phyloP scores from a whole-genome alignment of 2,329 filamentous ascomycete species.

The Thelonectria blattea region DNA sequence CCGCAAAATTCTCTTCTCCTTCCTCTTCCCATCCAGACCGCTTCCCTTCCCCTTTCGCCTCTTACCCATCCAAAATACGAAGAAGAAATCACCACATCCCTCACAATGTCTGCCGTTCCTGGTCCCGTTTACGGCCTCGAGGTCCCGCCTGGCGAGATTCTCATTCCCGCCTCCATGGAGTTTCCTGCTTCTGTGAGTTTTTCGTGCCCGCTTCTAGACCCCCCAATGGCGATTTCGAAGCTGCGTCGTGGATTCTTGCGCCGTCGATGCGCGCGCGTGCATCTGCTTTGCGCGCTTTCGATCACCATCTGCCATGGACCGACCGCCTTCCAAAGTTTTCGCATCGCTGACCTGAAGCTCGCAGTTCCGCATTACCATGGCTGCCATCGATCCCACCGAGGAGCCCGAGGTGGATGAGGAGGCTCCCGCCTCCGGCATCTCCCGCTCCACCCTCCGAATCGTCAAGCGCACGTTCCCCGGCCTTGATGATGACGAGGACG shows the following conservation, averaged over 20 bases:
- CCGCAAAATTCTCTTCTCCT: slow-evolving; percentile 12
- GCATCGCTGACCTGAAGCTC: slow-evolving; percentile 28
- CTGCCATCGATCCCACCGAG: slow-evolving; percentile 90
- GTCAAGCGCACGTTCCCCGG: slow-evolving; percentile 72
- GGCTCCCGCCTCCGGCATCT: slow-evolving; percentile 64
- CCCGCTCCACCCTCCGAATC: slow-evolving; percentile 89
- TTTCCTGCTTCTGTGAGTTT: slow-evolving; percentile 82
- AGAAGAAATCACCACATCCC: slow-evolving; percentile 5
- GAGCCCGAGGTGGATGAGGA: slow-evolving; percentile 69
- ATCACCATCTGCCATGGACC: background rate
- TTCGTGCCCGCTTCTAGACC: background rate
- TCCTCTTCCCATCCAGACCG: background rate
- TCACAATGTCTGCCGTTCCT: slow-evolving; percentile 62
- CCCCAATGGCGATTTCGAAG: background rate
- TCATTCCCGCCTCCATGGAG: slow-evolving; percentile 79
- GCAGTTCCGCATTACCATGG: slow-evolving; percentile 98
- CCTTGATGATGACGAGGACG: slow-evolving; percentile 64
- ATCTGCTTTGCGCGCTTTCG: background rate
- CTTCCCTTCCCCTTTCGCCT: slow-evolving; percentile 10
- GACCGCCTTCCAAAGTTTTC: background rate
- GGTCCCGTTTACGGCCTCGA: slow-evolving; percentile 92
- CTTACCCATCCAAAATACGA: background rate
- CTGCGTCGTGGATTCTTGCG: background rate
- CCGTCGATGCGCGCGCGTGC: background rate
- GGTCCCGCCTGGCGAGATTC: slow-evolving; percentile 83